Evolutionary conservation across 1,284 basidiomycete species (phyloP), one percentile per base, ranked within the genome.

Genomic region (Phlebopus sp.): DNA sequence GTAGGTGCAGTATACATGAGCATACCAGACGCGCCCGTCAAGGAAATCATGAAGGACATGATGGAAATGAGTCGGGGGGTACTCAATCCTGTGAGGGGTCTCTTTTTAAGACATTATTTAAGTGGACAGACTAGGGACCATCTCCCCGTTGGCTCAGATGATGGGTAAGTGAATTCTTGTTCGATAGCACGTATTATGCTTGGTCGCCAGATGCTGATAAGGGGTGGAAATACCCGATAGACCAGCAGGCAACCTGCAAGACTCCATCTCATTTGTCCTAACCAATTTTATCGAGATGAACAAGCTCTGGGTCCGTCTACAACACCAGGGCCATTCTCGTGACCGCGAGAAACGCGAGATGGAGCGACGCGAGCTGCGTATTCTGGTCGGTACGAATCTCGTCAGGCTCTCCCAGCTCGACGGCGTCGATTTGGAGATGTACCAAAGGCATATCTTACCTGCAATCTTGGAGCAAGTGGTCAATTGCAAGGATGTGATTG

Each of bases 21-120:
- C 17, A 86, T 97, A 37, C 84, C 92, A 2, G 93, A 96, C 48
- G 92, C 93, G 6, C 94, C 94, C 5, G 85, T 97, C 50, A 95
- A 93, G 75, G 93, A 97, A 72, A 92, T 97, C 57, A 97, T 97
- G 94, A 97, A 96, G 77, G 94, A 97, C 70, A 96, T 97, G 93
- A 89, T 97, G 84, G 94, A 97, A 68, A 97, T 97, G 94, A 92
- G 92, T 25, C 77, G 93, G 31, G 94, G 95, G 51, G 91, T 97
- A 4, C 78, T 97, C 56, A 92, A 97, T 67, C 94, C 94, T 14
- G 93, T 92, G 37, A 77, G 95, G 43, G 95, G 94, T 25, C 72
- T 97, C 32, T 97, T 97, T 70, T 73, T 97, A 34, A 79, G 94
- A 14, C 94, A 97, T 66, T 97, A 97, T 68, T 81, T 97, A 29